Evolutionary conservation across 176 grass and related monocot species (phyloP).

Genomic region (Rhynchospora pubera): DNA sequence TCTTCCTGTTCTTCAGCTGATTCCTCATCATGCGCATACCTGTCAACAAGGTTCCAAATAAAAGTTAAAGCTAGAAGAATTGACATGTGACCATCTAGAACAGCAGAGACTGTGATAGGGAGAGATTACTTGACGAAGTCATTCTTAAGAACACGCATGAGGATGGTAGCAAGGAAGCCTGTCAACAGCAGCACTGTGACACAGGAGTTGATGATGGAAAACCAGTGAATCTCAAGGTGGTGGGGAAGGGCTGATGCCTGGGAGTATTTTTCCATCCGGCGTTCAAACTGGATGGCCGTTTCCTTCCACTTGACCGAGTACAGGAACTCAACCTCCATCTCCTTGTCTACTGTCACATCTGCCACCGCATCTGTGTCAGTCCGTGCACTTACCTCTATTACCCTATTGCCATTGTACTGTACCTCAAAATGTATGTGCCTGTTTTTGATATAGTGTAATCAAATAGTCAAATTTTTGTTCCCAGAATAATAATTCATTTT

Average conservation of each 20-base stretch:
- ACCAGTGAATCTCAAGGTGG: conserved; percentile 97
- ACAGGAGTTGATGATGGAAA: conserved; percentile 94
- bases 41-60: conserved; percentile 25
- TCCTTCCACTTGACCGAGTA: conserved; percentile 92
- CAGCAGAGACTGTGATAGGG: background rate
- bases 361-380: conserved; percentile 63
- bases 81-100: background rate
- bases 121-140: conserved; percentile 73
- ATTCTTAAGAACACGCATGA: conserved; percentile 90
- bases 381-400: conserved; percentile 77
- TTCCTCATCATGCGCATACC: conserved; percentile 85
- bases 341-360: conserved; percentile 77
- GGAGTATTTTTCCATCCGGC: conserved; percentile 92
- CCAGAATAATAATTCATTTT: background rate
- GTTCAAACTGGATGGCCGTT: conserved; percentile 62
- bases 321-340: conserved; percentile 68
- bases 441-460: conserved; percentile 17
- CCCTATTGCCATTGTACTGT: conserved; percentile 61
- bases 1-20: conserved; percentile 83
- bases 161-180: conserved; percentile 83
- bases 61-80: conserved; percentile 6
- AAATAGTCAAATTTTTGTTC: background rate
- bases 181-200: conserved; percentile 82
- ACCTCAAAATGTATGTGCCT: conserved; percentile 97
- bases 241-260: conserved; percentile 87